Base-by-base conservation (phyloP, 2,329 filamentous ascomycete species). In the Aspergillus texensis region DNA sequence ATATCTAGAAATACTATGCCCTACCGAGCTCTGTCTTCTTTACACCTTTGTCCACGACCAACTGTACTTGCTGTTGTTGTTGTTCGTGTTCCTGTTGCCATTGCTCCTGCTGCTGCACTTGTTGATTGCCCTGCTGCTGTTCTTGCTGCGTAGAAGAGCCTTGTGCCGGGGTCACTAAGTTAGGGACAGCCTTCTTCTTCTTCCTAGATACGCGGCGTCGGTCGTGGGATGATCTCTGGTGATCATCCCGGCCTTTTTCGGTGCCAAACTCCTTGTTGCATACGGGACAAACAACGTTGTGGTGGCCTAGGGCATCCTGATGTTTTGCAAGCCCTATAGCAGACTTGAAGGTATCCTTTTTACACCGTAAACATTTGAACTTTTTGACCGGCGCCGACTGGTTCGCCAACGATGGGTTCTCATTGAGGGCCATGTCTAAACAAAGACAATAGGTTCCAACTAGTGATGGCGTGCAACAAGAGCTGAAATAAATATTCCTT, bases 251-350 rank as follows among this genome's bases (percentile, higher is more conserved):
- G 9, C 45, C 54, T 16, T 36, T 36, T 28, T 57, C 21, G 30
- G 24, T 26, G 6, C 36, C 54, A 28, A 57, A 61, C 28, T 56
- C 46, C 21, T 61, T 39, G 12, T 43, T 36, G 32, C 32, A 56
- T 24, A 46, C 32, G 21, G 43, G 24, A 28, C 50, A 58, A n/a
- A 46, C 48, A 36, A n/a, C 24, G 6, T 26, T 50, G n/a, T 32
- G 36, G 28, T 62, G 60, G 24, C 46, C 56, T 32, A 62, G 41
- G 6, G 62, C 50, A 53, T 45, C 41, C 12, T 59, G 62, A 30
- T 62, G 62, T 5, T 39, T 48, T n/a, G 62, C 43, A 9, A 64
- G 56, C 26, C 48, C 62, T 6, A 28, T 14, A 12, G 32, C 55
- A 8, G 58, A 43, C 16, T 21, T 62, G 52, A 64, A 62, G 14